Evolutionary conservation across 1,139 yeast species (phyloP), one percentile per base, ranked within the genome.

Genomic region (Lodderomyces theae): DNA sequence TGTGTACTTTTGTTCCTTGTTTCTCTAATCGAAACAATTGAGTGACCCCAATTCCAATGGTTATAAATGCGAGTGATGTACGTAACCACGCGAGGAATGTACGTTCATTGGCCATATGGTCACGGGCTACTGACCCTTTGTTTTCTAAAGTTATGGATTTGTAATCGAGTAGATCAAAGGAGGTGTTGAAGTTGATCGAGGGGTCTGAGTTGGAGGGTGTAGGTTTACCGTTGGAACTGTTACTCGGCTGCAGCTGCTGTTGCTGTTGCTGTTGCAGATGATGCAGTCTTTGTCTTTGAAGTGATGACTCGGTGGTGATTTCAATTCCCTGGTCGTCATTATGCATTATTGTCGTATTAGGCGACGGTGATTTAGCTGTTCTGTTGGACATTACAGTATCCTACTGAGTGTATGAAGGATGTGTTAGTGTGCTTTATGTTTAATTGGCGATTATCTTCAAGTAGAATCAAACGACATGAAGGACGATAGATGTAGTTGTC

Each of bases 11-110:
- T 1, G 57, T 56, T 18, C 48, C 50, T 6, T 56, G 42, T 35
- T 54, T 53, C 29, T 65, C 67, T 23, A 69, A 47, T 39, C 72
- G 53, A 47, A 69, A 66, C 41, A 70, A 58, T 48, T 70, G 75
- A 4, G 74, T 66, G 17, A 69, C 61, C 2, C 72, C 75, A 15
- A 70, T 62, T 1, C 75, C 75, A 32, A 69, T 60, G 12, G 74
- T 66, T 5, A 69, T 61, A 44, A 70, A 68, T 11, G 72, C 62
- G 18, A 70, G 52, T 2, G 72, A 65, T 0, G 94, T 85, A 45
- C 94, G 69, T 30, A 82, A 61, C 85, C 90, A 86, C 0, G 94
- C 92, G 11, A 86, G 64, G 44, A 79, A 80, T 0, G 94, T 86
- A 44, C 95, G 66, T 56, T 86, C 95, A 55, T 84, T 85, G 13